These are phyloP conservation scores for Trichoderma atroviride DNA, from an alignment of 2,329 filamentous ascomycete species.

Conservation along the genomic window DNA sequence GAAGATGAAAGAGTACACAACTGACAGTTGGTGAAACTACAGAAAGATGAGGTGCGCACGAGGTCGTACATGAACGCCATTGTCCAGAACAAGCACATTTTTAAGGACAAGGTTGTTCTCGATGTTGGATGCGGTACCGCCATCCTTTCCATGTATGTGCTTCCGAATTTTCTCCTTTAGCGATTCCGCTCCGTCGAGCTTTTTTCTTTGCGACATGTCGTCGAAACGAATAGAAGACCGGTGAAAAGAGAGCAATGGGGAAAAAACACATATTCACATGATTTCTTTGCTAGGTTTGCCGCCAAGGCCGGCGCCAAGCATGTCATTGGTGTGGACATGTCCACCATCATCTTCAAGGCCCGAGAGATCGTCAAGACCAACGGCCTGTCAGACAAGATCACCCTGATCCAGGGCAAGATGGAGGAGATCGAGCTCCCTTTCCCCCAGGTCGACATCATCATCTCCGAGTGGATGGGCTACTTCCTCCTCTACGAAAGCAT, in stretches of 20 bases:
- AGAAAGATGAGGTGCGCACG: constrained; percentile 99
- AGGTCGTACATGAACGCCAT: constrained; percentile 97
- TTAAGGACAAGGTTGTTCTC: constrained; percentile 82
- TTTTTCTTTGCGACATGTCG: neutral
- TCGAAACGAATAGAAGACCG: neutral
- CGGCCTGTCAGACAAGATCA: constrained; percentile 94
- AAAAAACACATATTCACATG: constrained; percentile 19
- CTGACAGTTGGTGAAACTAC: constrained; percentile 26
- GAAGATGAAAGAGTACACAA: constrained; percentile 13
- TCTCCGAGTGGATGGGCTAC: constrained; percentile 99
- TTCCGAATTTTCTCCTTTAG: constrained; percentile 24
- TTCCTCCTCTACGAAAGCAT: constrained; percentile 99
- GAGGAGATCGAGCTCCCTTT: constrained; percentile 94
- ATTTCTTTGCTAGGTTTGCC: constrained; percentile 72
- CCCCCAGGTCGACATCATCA: constrained; percentile 98
- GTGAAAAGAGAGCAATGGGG: neutral
- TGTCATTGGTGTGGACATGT: constrained; percentile 99
- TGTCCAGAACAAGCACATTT: constrained; percentile 93
- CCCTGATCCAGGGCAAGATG: constrained; percentile 98
- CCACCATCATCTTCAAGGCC: constrained; percentile 98
- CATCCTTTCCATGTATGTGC: constrained; percentile 92
- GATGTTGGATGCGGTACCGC: constrained; percentile 97
- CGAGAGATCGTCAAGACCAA: constrained; percentile 91
- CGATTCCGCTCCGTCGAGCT: constrained; percentile 9
- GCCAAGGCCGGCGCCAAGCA: constrained; percentile 96